Percentiles rank a stretch among this genome's conserved stretches.
These are phyloP conservation scores for Rutstroemia sydowiana DNA, from an alignment of 2,329 filamentous ascomycete species.

Conservation along the genomic window DNA sequence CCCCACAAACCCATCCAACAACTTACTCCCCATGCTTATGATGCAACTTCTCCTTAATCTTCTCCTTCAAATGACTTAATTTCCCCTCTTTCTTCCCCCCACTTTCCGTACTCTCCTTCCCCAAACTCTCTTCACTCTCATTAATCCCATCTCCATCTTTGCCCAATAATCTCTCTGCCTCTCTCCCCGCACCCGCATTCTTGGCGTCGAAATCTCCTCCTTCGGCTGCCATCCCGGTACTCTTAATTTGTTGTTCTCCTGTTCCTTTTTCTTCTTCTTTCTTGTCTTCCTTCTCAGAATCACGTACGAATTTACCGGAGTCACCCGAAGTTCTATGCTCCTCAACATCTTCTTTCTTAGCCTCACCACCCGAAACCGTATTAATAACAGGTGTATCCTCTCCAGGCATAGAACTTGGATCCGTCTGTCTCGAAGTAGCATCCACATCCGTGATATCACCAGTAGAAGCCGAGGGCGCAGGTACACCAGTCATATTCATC, in stretches of 20 bases:
- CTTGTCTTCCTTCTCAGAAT: too few relatives aligned
- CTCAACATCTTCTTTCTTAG: constrained; percentile 30
- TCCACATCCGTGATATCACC: background rate
- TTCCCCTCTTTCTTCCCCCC: constrained; percentile 26
- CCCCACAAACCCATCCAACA: too few relatives aligned
- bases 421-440: background rate
- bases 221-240: constrained; percentile 52
- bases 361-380: background rate
- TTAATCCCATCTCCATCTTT: constrained; percentile 46
- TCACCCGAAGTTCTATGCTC: constrained; percentile 42
- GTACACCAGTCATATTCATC: background rate
- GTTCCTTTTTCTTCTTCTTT: too few relatives aligned
- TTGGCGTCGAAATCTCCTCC: constrained; percentile 61
- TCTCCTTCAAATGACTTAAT: constrained; percentile 50
- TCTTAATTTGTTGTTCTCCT: too few relatives aligned
- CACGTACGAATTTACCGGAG: constrained; percentile 42
- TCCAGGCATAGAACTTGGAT: background rate
- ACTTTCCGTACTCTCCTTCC: constrained; percentile 11
- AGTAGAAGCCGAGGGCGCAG: background rate
- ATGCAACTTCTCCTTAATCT: constrained; percentile 65
- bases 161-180: constrained; percentile 50
- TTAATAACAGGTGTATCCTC: background rate
- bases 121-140: constrained; percentile 56
- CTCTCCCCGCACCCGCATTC: constrained; percentile 55
- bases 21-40: too few relatives aligned